These are phyloP conservation scores for Colletotrichum sp. DNA, from an alignment of 2,329 filamentous ascomycete genomes.

Conservation along the genomic window DNA sequence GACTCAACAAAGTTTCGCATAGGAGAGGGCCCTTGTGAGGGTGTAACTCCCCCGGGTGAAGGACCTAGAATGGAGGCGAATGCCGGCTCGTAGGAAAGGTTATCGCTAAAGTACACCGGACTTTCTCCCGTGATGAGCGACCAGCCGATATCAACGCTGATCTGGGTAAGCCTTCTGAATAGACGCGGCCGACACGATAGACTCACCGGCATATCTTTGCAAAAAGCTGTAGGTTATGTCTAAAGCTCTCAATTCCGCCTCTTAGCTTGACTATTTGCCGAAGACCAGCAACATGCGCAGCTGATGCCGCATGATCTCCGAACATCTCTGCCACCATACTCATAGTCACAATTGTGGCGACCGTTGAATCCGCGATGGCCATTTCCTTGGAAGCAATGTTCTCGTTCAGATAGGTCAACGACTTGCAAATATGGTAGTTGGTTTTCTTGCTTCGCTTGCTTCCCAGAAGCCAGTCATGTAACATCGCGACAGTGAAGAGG, in stretches of 20 bases:
- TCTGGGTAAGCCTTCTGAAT: not conserved
- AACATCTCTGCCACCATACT: conserved; percentile 5
- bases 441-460: not conserved
- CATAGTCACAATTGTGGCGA: conserved; percentile 11
- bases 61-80: conserved; percentile 24
- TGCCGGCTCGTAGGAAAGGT: not conserved
- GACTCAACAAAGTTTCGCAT: conserved; percentile 9
- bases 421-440: conserved; percentile 3
- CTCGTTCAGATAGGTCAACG: conserved; percentile 16
- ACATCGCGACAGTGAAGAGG: conserved; percentile 28
- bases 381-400: not conserved
- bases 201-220: conserved; percentile 33
- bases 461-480: conserved; percentile 9
- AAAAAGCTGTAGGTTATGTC: conserved; percentile 28
- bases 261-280: conserved; percentile 28
- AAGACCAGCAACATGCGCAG: conserved; percentile 3
- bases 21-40: not conserved
- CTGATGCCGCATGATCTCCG: not conserved
- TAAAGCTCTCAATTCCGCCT: conserved; percentile 28
- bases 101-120: conserved; percentile 24
- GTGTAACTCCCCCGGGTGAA: not conserved
- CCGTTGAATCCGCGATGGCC: conserved; percentile 22
- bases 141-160: conserved; percentile 32
- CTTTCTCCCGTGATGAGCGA: conserved; percentile 28
- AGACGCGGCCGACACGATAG: not conserved